Base-by-base conservation (phyloP, 805 yeast genomes). In the Metschnikowia proteae region DNA sequence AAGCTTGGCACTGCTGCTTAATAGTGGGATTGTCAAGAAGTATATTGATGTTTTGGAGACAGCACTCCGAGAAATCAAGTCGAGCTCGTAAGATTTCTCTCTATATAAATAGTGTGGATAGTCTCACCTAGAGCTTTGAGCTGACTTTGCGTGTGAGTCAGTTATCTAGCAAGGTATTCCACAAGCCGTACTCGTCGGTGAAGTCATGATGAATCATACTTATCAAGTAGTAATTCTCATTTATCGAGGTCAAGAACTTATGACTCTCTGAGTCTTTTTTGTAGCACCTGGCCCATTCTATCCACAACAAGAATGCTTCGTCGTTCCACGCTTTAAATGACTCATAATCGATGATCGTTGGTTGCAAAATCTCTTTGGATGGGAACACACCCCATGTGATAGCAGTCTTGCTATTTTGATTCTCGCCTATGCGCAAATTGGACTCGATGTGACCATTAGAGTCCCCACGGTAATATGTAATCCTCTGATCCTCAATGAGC, bases 301-400 rank as follows among this genome's bases (percentile, higher is more conserved):
- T 68, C 94, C 97, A 88, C 51, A 94, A 86, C 49, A 81, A 77
- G 67, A 89, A 94, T 0, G 96, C 96, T 65, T 94, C 99, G 60
- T 91, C 97, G 57, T 85, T 81, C 99, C 99, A 94, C 0, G 97
- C 97, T 56, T 80, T 80, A 72, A 94, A 92, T 1, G 97, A 88
- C 58, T 90, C 96, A 57, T 82, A 86, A 62, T 91, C 97, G 48
- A 94, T 83, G 52, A 91, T 85, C 0, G 99, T 94, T 0, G 97
- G 87, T 66, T 91, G 97, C 33, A 89, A 80, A 33, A 90, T 84
- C 62, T 89, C 96, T 54, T 90, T 81, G 65, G 84, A 84, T 6
- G 96, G 96, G 76, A 94, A 92, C 3, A 87, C 96, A 53, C 98
- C 99, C 99, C 99, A 94, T 1, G 99, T 94, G 6, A 94, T 95